Percentiles rank a stretch among this genome's conserved stretches.
These are phyloP conservation scores for Penicillium hesseltinei DNA, from an alignment of 2,329 filamentous ascomycete genomes.

Conservation along the genomic window DNA sequence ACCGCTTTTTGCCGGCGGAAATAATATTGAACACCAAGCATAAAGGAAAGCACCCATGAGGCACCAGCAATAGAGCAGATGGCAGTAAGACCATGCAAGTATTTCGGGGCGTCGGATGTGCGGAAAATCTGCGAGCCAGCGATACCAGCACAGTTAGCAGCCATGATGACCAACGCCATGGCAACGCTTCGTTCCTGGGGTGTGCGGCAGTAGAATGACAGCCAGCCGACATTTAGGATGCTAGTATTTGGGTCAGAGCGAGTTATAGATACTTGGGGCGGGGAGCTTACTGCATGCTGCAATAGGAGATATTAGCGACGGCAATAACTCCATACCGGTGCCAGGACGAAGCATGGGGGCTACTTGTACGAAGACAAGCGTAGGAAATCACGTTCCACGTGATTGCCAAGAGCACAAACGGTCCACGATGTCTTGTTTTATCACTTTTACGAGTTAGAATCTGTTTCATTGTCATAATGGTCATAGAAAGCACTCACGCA, in stretches of 20 bases:
- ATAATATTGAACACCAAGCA: constrained; percentile 27
- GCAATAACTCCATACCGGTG: constrained; percentile 32
- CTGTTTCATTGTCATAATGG: not conserved
- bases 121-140: constrained; percentile 61
- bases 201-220: constrained; percentile 55
- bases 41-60: constrained; percentile 22
- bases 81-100: constrained; percentile 28
- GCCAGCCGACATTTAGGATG: constrained; percentile 59
- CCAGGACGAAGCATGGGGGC: constrained; percentile 25
- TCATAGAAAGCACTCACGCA: constrained; percentile 18
- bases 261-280: not conserved
- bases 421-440: constrained; percentile 33
- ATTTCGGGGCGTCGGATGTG: constrained; percentile 22
- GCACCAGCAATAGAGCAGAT: constrained; percentile 25
- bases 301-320: constrained; percentile 31
- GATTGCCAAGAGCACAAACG: constrained; percentile 34
- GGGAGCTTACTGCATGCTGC: constrained; percentile 36
- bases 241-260: constrained; percentile 16
- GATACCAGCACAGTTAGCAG: constrained; percentile 61
- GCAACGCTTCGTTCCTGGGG: constrained; percentile 59
- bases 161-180: constrained; percentile 62
- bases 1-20: constrained; percentile 19
- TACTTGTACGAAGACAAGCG: constrained; percentile 31
- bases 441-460: constrained; percentile 26
- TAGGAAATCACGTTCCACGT: constrained; percentile 43